Base-by-base conservation (phyloP, 257 asterid species). In the Vinca minor region DNA sequence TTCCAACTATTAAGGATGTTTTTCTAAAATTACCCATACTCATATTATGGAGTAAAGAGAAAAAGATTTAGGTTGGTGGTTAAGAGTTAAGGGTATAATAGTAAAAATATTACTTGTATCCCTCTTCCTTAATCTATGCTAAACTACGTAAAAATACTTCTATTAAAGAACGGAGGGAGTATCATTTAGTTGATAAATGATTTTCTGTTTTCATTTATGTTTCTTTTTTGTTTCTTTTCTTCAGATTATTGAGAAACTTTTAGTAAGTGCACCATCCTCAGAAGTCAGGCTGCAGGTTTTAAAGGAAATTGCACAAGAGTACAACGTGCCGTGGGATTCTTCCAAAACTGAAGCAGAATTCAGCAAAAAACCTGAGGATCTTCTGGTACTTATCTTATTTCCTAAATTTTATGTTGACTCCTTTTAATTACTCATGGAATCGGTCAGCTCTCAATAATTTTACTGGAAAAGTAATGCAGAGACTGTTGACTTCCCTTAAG, bases 181-280 rank as follows among this genome's bases (percentile, higher is more conserved):
- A n/a, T n/a, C n/a, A n/a, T 62, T 9, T 39, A 41, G 12, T 38
- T 45, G 12, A 31, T 63, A 32, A 48, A 17, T 48, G 47, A 4
- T 29, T 29, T 23, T 56, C 14, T 11, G 26, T 35, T 34, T n/a
- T 21, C 32, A 9, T 56, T n/a, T 6, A 34, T 17, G 17, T 54
- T 45, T 9, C 18, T 35, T 26, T 0, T 47, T n/a, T 74, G 35
- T 28, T 52, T 39, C 63, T 63, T 69, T 34, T 65, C n/a, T 56
- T 69, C 87, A 89, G 96, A 87, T 92, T 64, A 75, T 92, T 79
- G 97, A 92, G 82, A 89, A 89, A 74, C 96, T 92, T 65, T 84
- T 89, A 0, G 85, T 86, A 46, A 77, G 74, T 69, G 79, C 91
- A 72, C 96, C 98, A 42, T 82, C 95, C 3, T 71, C 89, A 17